phyloP scores from a whole-genome alignment of 768 basidiomycete species.

The Tubosaeta sp. region DNA sequence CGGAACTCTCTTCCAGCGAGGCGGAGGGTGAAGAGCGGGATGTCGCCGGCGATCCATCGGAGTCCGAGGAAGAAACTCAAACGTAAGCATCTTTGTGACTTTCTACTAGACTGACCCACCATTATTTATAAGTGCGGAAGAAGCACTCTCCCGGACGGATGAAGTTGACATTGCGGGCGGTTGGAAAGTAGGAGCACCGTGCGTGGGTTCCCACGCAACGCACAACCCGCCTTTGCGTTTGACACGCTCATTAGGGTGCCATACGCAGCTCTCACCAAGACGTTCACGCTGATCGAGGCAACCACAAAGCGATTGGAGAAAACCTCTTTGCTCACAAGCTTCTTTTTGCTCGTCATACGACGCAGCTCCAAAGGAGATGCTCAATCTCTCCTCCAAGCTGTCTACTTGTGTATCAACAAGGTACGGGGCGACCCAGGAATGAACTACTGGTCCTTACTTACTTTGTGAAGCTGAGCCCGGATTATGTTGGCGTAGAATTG shows the following conservation, averaged over 20 bases:
- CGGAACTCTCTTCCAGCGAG: slow-evolving; percentile 29
- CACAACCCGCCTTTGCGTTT: background rate
- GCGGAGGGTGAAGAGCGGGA: slow-evolving; percentile 39
- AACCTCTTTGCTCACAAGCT: slow-evolving; percentile 79
- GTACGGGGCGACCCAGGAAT: slow-evolving; percentile 40
- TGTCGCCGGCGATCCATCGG: slow-evolving; percentile 33
- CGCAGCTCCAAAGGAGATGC: slow-evolving; percentile 72
- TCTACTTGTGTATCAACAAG: slow-evolving; percentile 96
- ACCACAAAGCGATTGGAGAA: slow-evolving; percentile 97
- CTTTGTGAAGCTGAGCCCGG: slow-evolving; percentile 72
- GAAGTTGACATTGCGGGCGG: slow-evolving; percentile 78
- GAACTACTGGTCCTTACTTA: background rate
- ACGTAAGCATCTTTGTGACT: slow-evolving; percentile 39
- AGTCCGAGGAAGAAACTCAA: slow-evolving; percentile 53
- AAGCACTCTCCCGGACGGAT: slow-evolving; percentile 51
- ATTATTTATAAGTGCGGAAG: slow-evolving; percentile 52
- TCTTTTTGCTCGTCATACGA: slow-evolving; percentile 86
- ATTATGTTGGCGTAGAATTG: slow-evolving; percentile 91
- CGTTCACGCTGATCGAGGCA: slow-evolving; percentile 84
- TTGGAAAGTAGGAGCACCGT: slow-evolving; percentile 86
- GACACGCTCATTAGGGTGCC: slow-evolving; percentile 60
- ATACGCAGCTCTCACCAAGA: slow-evolving; percentile 86
- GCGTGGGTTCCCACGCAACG: slow-evolving; percentile 30
- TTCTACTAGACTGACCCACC: slow-evolving; percentile 1
- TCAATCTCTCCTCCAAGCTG: slow-evolving; percentile 75